These are phyloP conservation scores for Phytophthora melonis DNA, from an alignment of 352 stramenopile genomes.

Conservation along the genomic window DNA sequence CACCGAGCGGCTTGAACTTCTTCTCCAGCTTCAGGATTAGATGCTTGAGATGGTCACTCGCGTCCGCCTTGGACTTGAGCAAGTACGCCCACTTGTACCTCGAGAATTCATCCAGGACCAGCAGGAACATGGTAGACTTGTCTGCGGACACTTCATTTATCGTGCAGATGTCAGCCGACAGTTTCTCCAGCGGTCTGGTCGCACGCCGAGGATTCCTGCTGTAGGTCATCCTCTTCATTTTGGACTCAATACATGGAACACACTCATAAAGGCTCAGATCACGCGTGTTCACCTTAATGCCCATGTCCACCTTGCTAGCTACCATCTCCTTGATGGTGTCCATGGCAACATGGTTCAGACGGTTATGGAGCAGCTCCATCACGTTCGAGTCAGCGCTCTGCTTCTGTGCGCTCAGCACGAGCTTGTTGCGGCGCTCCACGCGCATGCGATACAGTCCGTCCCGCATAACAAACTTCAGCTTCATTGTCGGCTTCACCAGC, in stretches of 20 bases:
- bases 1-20: background rate
- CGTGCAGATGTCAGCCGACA: background rate
- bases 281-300: background rate
- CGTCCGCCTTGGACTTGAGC: background rate
- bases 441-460: background rate
- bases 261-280: no score
- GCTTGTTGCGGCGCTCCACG: background rate
- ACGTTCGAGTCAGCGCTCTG: background rate
- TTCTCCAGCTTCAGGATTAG: background rate
- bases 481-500: conserved; percentile 9
- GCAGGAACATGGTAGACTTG: background rate
- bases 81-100: background rate
- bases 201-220: background rate
- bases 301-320: background rate
- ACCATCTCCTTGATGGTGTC: no score
- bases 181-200: background rate
- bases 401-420: background rate
- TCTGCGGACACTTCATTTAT: background rate
- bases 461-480: background rate
- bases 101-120: background rate
- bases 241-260: background rate
- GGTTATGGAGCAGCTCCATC: conserved; percentile 5
- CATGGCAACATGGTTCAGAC: background rate
- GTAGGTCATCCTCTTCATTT: conserved; percentile 3
- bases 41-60: background rate